Evolutionary conservation across 129 eudicot species (phyloP), one percentile per base, ranked within the genome.

Genomic region (Flaveria sonorensis): DNA sequence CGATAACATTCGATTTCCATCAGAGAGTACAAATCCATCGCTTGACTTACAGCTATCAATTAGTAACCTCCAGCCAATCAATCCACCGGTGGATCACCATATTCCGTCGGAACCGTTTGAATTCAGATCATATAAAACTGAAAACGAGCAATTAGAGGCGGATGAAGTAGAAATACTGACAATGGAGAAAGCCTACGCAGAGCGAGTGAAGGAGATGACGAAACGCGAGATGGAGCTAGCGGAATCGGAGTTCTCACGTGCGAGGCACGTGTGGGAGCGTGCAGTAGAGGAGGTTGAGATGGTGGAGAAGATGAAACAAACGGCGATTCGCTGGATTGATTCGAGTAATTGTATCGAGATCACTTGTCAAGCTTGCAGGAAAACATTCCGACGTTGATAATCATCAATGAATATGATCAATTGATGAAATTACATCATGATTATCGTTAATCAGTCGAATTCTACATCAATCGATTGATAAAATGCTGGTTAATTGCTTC

Each of bases 291-390:
- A 89, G 77, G 89, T 90, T 2, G 89, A 84, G 10, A 72, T 83
- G 53, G 98, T 88, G 0, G 92, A 92, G 81, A 90, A 75, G 70
- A 60, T 92, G 84, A 92, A 83, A 46, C 92, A 84, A 23, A 64
- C 83, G 20, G 96, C 97, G 1, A 83, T 68, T 10, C 80, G 84
- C 6, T 59, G 82, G 75, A 84, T 82, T 36, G 86, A 87, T 78
- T 71, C 88, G 12, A 63, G 81, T 32, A 32, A 32, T 66, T 90
- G 96, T 89, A 78, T 88, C 92, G 98, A 92, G 74, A 84, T 92
- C 81, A 92, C 98, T 81, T 92, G 98, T 68, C 88, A 86, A 47
- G 84, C 92, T 82, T 92, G 98, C 83, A 82, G 96, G 73, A 94
- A 88, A 80, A 90, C 84, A 46, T 92, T 92, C 73, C 92, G 88